Conservation (phyloP, 2,329 filamentous ascomycete genomes). For the Xylaria sp. region DNA sequence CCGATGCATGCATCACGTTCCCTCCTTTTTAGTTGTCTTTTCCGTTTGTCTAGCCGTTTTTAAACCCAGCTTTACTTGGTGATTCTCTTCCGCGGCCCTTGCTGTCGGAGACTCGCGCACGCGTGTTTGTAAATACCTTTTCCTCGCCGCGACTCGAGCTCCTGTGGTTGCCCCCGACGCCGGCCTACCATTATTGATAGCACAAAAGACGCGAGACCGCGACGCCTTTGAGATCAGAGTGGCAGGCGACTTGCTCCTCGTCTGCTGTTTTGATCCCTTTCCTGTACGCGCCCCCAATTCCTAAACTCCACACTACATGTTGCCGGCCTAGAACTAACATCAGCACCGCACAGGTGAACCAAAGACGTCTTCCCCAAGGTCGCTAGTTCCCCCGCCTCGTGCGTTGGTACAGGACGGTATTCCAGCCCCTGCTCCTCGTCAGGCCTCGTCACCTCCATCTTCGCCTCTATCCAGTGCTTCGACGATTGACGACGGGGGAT, state of each 20-base stretch:
- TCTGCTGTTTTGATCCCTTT: constrained; percentile 43
- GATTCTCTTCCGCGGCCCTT: constrained; percentile 18
- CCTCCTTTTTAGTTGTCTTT: constrained; percentile 40
- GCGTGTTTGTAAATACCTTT: constrained; percentile 23
- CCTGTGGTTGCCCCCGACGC: constrained; percentile 10
- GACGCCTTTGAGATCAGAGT: constrained; percentile 38
- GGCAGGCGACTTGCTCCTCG: constrained; percentile 40
- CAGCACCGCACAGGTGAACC: constrained; percentile 49
- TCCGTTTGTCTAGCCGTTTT: constrained; percentile 33
- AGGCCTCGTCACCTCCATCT: constrained; percentile 58
- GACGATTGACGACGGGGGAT: constrained; percentile 64
- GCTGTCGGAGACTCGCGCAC: constrained; percentile 22
- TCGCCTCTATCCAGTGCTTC: constrained; percentile 71
- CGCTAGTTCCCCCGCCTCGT: constrained; percentile 64
- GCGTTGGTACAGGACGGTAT: constrained; percentile 69
- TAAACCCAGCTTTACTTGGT: constrained; percentile 33
- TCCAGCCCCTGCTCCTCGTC: constrained; percentile 52
- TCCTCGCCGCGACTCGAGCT: constrained; percentile 16
- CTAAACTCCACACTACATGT: constrained; percentile 23
- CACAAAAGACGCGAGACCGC: constrained; percentile 29
- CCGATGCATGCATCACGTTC: constrained; percentile 43
- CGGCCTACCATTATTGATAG: constrained; percentile 11
- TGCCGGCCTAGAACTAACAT: constrained; percentile 32
- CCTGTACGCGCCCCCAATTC: constrained; percentile 32
- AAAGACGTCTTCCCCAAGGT: constrained; percentile 67